A percentile compares a stretch with the other conserved stretches of the same genome.
Evolutionary conservation across 208 protist species (phyloP).

Genomic region (Dictyostelium gargantuum): DNA sequence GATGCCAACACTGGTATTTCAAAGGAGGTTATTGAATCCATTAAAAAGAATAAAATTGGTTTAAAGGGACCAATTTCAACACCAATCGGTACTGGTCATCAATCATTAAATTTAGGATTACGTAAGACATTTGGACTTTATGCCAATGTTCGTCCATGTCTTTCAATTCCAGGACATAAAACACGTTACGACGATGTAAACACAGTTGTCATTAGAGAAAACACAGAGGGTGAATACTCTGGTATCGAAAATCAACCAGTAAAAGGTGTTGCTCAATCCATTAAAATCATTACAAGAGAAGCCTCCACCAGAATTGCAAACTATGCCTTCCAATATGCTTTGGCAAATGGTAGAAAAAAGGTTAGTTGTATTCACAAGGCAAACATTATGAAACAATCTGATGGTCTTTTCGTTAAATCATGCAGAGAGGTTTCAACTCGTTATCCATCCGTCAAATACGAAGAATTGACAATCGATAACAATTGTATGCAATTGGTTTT

Average conservation of each 20-base stretch:
- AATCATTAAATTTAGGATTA: conserved; percentile 81
- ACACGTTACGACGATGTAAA: conserved; percentile 83
- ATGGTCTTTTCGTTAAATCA: conserved; percentile 83
- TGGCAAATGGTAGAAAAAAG: conserved; percentile 70
- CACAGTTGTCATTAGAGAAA: conserved; percentile 87
- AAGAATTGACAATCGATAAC: conserved; percentile 82
- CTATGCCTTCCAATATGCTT: conserved; percentile 87
- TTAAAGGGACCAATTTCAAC: conserved; percentile 80
- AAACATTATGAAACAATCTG: conserved; percentile 76
- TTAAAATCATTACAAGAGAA: conserved; percentile 84
- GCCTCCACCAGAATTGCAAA: conserved; percentile 81
- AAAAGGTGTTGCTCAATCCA: conserved; percentile 65
- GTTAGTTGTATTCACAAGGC: conserved; percentile 82
- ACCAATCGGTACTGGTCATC: conserved; percentile 82
- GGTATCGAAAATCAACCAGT: conserved; percentile 84
- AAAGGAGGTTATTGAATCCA: conserved; percentile 68
- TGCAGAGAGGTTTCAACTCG: conserved; percentile 78
- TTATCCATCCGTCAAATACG: conserved; percentile 81
- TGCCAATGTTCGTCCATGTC: conserved; percentile 81
- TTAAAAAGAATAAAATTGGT: conserved; percentile 70
- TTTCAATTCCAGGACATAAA: conserved; percentile 76
- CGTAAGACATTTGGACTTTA: conserved; percentile 80
- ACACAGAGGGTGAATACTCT: conserved; percentile 88
- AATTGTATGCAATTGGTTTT: conserved; percentile 77
- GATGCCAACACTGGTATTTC: conserved; percentile 65